Base-by-base conservation (phyloP, 805 yeast genomes). In the Metschnikowia kofuensis region DNA sequence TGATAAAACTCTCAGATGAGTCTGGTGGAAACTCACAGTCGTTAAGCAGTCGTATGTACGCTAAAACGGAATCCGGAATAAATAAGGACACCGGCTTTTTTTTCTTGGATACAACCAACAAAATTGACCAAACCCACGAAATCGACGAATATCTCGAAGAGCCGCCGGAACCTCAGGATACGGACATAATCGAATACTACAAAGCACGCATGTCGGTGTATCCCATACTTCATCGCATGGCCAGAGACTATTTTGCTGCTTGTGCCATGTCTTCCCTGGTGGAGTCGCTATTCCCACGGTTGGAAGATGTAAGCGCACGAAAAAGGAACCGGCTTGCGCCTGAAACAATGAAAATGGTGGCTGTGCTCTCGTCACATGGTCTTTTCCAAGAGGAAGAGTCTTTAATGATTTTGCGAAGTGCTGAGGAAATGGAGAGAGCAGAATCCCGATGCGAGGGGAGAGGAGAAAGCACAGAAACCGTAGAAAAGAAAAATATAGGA, bases 161-260 rank as follows among this genome's bases (percentile, higher is more conserved):
- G 27, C 32, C 27, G 8, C 42, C 7, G 5, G 31, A 32, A 37
- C 13, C 10, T 7, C 12, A 31, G 21, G 16, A 15, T 13, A 14
- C 8, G 26, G 42, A 39, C 15, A 9, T 29, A 6, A 8, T 39
- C 1, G 15, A 12, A 13, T 36, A n/a, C 40, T 26, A 36, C 37
- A 30, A 16, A 12, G 9, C 12, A 5, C 35, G 31, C 7, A 30
- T 31, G 37, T 12, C 16, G 11, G 7, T 13, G 29, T 44, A 16
- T 32, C 47, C 47, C 7, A 31, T 42, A 0, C 14, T 44, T 12
- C 28, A 15, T n/a, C 41, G 28, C 21, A 44, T 44, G 36, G 41
- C 47, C 41, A 44, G 47, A 12, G 47, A 44, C 21, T 31, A 21
- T 21, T 38, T 44, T 16, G 47, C 47, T 29, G 36, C 26, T 10